Conservation (phyloP, 108 stramenopile genomes). For the Skeletonema menzelii region DNA sequence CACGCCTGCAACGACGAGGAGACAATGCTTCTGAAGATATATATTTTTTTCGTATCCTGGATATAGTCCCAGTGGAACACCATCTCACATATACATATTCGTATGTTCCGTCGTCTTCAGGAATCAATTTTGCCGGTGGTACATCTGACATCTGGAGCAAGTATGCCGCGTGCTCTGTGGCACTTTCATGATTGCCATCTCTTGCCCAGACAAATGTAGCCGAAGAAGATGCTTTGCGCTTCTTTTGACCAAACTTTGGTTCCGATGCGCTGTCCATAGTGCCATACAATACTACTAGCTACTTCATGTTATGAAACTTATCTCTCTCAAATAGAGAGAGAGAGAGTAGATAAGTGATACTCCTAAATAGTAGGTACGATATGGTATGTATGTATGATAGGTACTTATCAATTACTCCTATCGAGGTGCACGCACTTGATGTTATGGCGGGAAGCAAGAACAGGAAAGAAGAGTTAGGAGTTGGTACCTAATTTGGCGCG, state of each 20-base stretch:
- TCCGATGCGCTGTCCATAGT: background rate
- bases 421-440: too few species aligned
- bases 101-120: background rate
- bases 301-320: too few species aligned
- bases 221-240: background rate
- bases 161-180: background rate
- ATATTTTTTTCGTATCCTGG: background rate
- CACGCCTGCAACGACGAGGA: background rate
- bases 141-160: background rate
- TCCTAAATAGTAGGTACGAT: too few species aligned
- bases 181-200: background rate
- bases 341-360: too few species aligned
- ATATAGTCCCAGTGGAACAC: background rate
- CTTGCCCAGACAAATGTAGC: background rate
- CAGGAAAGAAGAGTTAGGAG: too few species aligned
- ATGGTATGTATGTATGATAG: too few species aligned
- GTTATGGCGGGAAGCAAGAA: too few species aligned
- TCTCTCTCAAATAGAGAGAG: too few species aligned
- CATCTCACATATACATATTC: background rate
- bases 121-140: background rate
- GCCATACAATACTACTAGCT: too few species aligned
- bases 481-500: too few species aligned
- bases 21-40: background rate
- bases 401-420: too few species aligned
- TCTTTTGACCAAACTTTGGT: background rate